phyloP scores from a whole-genome alignment of 306 rosid genomes.

The Mucuna pruriens region DNA sequence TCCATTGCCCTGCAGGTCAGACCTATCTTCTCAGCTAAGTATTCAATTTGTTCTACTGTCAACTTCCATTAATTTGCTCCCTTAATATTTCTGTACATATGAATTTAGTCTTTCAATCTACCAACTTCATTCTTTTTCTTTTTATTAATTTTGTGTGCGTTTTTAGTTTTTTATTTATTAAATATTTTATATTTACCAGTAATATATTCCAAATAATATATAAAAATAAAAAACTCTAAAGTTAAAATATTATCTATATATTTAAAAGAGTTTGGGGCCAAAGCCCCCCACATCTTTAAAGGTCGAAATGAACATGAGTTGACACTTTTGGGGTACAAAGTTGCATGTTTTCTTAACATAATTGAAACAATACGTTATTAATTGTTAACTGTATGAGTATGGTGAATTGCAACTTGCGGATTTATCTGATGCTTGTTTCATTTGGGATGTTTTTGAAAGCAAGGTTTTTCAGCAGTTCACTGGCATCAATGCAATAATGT shows the following conservation, averaged over 20 bases:
- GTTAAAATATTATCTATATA: no score
- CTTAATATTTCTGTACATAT: background rate
- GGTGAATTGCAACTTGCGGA: background rate
- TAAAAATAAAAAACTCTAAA: background rate
- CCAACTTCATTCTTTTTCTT: background rate
- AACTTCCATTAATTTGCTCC: background rate
- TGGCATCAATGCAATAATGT: slow-evolving; percentile 95
- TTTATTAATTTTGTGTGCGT: background rate
- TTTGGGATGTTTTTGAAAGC: background rate
- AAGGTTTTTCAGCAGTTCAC: slow-evolving; percentile 84
- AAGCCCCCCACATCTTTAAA: no score
- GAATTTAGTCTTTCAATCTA: background rate
- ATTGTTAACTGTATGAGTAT: background rate
- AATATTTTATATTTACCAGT: no score
- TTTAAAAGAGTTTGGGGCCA: no score
- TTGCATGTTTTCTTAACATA: background rate
- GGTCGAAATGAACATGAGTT: background rate
- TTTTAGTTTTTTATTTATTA: background rate
- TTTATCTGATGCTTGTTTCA: background rate
- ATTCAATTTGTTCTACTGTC: background rate
- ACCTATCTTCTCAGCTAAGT: background rate
- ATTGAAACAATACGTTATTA: background rate
- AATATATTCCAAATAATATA: background rate
- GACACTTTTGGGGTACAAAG: background rate
- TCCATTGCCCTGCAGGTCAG: slow-evolving; percentile 73